Percentiles rank a stretch among this genome's conserved stretches.
These are phyloP conservation scores for Cutaneotrichosporon mucoides DNA, from an alignment of 1,284 basidiomycete genomes.

Conservation along the genomic window DNA sequence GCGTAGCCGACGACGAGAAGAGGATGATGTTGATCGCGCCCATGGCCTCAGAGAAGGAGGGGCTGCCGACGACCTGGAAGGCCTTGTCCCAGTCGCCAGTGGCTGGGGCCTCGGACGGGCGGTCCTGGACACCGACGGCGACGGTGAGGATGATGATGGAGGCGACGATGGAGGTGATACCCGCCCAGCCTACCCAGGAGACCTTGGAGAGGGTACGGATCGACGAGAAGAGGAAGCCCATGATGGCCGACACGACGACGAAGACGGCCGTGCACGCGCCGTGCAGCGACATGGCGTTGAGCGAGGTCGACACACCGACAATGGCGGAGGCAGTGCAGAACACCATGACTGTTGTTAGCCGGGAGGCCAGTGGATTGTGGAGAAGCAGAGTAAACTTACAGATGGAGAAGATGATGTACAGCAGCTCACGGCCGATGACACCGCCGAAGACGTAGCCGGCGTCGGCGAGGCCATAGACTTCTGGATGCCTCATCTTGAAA, in stretches of 20 bases:
- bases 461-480: constrained; percentile 28
- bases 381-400: constrained; percentile 1
- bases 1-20: constrained; percentile 14
- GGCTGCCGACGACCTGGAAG: constrained; percentile 27
- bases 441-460: constrained; percentile 28
- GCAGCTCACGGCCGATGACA: constrained; percentile 22
- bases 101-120: constrained; percentile 41
- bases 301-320: constrained; percentile 28
- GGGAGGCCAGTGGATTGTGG: background rate
- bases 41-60: constrained; percentile 31
- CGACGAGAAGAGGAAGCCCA: constrained; percentile 29
- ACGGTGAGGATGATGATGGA: constrained; percentile 38
- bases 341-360: constrained; percentile 11
- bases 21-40: constrained; percentile 16
- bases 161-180: constrained; percentile 27
- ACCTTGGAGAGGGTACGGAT: constrained; percentile 37
- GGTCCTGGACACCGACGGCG: constrained; percentile 39
- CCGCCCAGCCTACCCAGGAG: constrained; percentile 40
- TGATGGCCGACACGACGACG: constrained; percentile 28
- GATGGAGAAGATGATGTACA: constrained; percentile 20
- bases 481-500: constrained; percentile 27
- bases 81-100: constrained; percentile 33
- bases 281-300: constrained; percentile 37
- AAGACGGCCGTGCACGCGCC: constrained; percentile 41
- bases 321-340: constrained; percentile 31